Evolutionary conservation across 208 protist genomes (phyloP).

Genomic region (Endotrypanum monterogeii): DNA sequence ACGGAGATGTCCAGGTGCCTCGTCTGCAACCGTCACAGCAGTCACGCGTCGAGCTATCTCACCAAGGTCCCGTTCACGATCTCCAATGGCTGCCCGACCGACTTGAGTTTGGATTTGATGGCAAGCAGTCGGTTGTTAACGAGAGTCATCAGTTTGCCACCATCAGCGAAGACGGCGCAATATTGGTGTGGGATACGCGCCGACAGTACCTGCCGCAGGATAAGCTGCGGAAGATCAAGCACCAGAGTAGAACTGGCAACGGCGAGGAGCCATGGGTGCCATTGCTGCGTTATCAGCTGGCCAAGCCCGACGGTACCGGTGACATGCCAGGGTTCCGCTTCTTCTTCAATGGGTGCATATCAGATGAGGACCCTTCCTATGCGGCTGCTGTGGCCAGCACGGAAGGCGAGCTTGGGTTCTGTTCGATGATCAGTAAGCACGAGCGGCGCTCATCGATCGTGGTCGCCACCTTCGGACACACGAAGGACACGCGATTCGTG

Average conservation of each 20-base stretch:
- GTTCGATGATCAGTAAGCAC: conserved; percentile 64
- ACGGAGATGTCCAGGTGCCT: conserved; percentile 82
- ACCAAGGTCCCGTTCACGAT: conserved; percentile 84
- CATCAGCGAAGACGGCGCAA: conserved; percentile 83
- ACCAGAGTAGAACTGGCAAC: conserved; percentile 59
- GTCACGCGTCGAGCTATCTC: conserved; percentile 87
- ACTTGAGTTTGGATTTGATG: conserved; percentile 87
- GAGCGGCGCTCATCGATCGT: conserved; percentile 44
- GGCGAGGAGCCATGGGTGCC: conserved; percentile 86
- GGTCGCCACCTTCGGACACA: conserved; percentile 51
- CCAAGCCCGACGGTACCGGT: conserved; percentile 58
- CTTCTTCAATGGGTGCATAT: conserved; percentile 67
- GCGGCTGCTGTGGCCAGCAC: conserved; percentile 55
- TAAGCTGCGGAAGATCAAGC: conserved; percentile 91
- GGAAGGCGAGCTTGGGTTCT: conserved; percentile 76
- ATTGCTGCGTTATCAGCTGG: conserved; percentile 73
- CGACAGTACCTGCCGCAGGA: conserved; percentile 82
- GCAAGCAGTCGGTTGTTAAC: conserved; percentile 72
- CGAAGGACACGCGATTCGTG: conserved; percentile 70
- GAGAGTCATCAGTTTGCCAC: conserved; percentile 87
- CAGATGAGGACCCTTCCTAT: conserved; percentile 65
- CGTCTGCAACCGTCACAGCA: conserved; percentile 78
- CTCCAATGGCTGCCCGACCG: conserved; percentile 82
- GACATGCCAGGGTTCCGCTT: conserved; percentile 85
- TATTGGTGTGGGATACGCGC: conserved; percentile 91